Evolutionary conservation across 257 asterid species (phyloP).

Genomic region (Asclepias syriaca): DNA sequence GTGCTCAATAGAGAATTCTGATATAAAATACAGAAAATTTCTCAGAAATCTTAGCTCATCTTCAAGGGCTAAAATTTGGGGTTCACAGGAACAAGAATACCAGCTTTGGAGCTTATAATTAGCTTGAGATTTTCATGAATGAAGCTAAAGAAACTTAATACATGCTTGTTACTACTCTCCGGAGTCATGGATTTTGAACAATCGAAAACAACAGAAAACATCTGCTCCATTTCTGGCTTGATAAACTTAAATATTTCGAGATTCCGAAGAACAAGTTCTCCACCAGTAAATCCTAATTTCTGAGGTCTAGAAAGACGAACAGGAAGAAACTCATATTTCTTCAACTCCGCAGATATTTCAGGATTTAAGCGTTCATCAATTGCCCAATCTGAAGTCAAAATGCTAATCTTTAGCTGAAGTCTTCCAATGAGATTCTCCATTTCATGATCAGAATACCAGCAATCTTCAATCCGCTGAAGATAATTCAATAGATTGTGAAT

Average conservation of each 20-base stretch:
- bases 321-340: neutral
- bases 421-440: neutral
- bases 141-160: too few relatives aligned
- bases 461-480: neutral
- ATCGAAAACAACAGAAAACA: neutral
- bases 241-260: neutral
- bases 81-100: too few relatives aligned
- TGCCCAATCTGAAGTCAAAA: neutral
- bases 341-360: neutral
- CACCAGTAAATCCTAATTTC: neutral
- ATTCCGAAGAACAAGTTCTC: neutral
- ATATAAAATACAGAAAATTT: too few relatives aligned
- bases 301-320: neutral
- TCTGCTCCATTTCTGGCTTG: slow-evolving; percentile 3
- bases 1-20: too few relatives aligned
- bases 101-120: too few relatives aligned
- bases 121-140: too few relatives aligned
- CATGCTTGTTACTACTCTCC: too few relatives aligned
- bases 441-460: neutral
- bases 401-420: neutral
- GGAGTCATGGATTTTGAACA: neutral
- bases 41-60: too few relatives aligned
- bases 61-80: too few relatives aligned
- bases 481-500: neutral
- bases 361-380: neutral